Evolutionary conservation across 768 basidiomycete species (phyloP).

Genomic region (Tephrocybe rancida): DNA sequence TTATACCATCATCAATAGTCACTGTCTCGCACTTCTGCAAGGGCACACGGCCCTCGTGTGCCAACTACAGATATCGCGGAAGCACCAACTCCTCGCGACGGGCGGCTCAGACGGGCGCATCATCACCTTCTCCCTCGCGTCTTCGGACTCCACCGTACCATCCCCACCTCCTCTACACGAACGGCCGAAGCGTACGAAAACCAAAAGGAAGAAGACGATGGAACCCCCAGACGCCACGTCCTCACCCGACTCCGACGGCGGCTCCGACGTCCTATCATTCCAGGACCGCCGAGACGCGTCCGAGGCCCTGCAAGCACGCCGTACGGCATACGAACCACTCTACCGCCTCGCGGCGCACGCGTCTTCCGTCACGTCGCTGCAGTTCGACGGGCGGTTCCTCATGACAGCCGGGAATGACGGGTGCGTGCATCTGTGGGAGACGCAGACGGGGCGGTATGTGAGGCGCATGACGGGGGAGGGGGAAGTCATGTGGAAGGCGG

Average conservation of each 20-base stretch:
- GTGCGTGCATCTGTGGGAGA: conserved; percentile 74
- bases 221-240: neutral
- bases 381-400: conserved; percentile 82
- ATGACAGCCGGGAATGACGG: conserved; percentile 89
- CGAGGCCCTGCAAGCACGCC: neutral
- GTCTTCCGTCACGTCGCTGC: conserved; percentile 82
- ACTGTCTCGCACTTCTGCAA: conserved; percentile 83
- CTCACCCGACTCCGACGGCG: too few relatives aligned
- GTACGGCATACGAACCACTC: conserved; percentile 35
- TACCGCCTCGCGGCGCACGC: conserved; percentile 88
- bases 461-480: conserved; percentile 57
- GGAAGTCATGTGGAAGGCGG: conserved; percentile 84
- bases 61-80: conserved; percentile 78
- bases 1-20: conserved; percentile 40
- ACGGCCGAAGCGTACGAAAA: conserved; percentile 10
- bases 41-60: conserved; percentile 94
- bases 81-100: conserved; percentile 59
- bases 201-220: neutral
- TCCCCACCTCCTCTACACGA: neutral
- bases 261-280: too few relatives aligned
- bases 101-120: conserved; percentile 87
- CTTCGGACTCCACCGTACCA: conserved; percentile 2
- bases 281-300: too few relatives aligned
- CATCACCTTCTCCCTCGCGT: conserved; percentile 42
- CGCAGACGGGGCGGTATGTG: conserved; percentile 63